Percentiles rank a stretch among this genome's conserved stretches.
Evolutionary conservation across 2,329 filamentous ascomycete species (phyloP).

Genomic region (Escovopsis sp.): DNA sequence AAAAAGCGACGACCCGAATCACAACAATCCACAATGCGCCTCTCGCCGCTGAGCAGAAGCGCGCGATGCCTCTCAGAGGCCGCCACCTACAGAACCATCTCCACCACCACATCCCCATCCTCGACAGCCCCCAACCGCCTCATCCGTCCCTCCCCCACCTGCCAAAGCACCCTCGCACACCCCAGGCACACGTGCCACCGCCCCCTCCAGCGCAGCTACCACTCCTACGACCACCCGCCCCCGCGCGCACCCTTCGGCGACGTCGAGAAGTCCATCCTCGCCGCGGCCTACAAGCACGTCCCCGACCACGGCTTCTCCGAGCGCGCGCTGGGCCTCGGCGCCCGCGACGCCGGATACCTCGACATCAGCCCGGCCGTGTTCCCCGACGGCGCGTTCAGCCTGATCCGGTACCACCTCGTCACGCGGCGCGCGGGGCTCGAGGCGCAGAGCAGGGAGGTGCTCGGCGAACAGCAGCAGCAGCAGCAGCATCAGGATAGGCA

Average conservation of each 20-base stretch:
- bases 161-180: background rate
- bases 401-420: constrained; percentile 66
- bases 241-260: constrained; percentile 46
- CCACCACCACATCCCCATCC: background rate
- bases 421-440: constrained; percentile 49
- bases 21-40: background rate
- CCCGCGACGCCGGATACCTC: constrained; percentile 70
- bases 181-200: background rate
- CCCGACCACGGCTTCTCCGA: constrained; percentile 71
- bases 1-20: too few species aligned
- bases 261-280: constrained; percentile 63
- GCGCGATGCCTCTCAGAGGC: background rate
- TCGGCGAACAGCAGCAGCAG: constrained; percentile 20
- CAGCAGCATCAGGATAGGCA: constrained; percentile 13
- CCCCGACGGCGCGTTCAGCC: constrained; percentile 62
- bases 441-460: constrained; percentile 21
- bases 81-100: background rate
- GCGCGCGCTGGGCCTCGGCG: constrained; percentile 59
- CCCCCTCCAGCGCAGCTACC: constrained; percentile 33
- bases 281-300: constrained; percentile 65
- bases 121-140: too few species aligned
- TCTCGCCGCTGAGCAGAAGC: background rate
- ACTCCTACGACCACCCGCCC: constrained; percentile 56
- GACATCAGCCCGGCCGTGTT: constrained; percentile 77
- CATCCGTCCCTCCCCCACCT: too few species aligned